These are phyloP conservation scores for Saccharomycopsis sp. DNA, from an alignment of 805 yeast genomes.

Conservation along the genomic window DNA sequence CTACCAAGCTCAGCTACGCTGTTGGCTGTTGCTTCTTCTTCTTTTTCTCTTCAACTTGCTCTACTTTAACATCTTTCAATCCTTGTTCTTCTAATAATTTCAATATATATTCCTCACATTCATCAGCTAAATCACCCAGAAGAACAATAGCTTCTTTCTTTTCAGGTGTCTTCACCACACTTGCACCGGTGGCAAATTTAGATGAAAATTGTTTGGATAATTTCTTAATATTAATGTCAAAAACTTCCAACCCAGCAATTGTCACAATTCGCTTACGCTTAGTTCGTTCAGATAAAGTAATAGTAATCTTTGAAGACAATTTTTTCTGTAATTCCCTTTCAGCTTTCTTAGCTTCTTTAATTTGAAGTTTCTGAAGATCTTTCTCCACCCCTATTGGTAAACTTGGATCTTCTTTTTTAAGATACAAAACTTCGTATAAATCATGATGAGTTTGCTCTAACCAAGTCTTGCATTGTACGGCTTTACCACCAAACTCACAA, in stretches of 20 bases:
- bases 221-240: constrained; percentile 84
- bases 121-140: constrained; percentile 94
- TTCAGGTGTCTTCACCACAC: constrained; percentile 83
- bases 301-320: constrained; percentile 69
- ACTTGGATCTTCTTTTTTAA: constrained; percentile 74
- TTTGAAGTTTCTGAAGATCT: constrained; percentile 77
- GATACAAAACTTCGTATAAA: constrained; percentile 53
- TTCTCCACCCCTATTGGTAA: no score
- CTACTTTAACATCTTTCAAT: constrained; percentile 78
- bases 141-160: constrained; percentile 87
- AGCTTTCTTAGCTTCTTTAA: constrained; percentile 76
- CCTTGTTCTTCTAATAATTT: constrained; percentile 75
- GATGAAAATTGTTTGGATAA: constrained; percentile 88
- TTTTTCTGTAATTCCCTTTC: constrained; percentile 78
- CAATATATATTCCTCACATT: constrained; percentile 70
- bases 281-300: constrained; percentile 85
- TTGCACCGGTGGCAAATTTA: constrained; percentile 93
- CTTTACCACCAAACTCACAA: constrained; percentile 83
- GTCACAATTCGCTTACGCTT: constrained; percentile 84
- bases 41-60: constrained; percentile 75
- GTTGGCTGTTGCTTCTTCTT: constrained; percentile 24
- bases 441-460: constrained; percentile 52
- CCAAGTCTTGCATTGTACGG: constrained; percentile 83
- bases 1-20: background rate
- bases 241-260: constrained; percentile 80